A percentile compares a stretch with the other conserved stretches of the same genome.
Evolutionary conservation across 345 rosid genomes (phyloP).

Genomic region (Lagerstroemia speciosa): DNA sequence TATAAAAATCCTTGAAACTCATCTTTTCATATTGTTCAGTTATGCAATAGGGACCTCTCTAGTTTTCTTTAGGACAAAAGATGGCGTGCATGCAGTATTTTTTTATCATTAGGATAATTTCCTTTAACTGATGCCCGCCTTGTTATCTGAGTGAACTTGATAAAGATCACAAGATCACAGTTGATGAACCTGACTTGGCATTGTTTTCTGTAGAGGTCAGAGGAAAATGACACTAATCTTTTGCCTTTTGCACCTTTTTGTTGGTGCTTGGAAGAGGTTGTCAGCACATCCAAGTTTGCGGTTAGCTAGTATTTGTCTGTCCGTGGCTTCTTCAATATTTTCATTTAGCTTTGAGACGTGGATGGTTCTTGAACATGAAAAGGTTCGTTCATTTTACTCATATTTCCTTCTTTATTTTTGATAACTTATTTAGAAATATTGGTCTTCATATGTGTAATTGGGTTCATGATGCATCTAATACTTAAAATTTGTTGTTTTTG

Average conservation of each 20-base stretch:
- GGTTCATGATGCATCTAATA: background rate
- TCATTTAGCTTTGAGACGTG: slow-evolving; percentile 81
- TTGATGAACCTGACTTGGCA: slow-evolving; percentile 2
- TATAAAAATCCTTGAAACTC: background rate
- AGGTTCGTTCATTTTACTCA: slow-evolving; percentile 35
- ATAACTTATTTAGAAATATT: background rate
- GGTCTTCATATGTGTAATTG: background rate
- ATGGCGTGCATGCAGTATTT: background rate
- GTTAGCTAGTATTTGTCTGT: slow-evolving; percentile 51
- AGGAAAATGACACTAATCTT: slow-evolving; percentile 62
- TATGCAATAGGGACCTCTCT: background rate
- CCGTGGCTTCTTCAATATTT: slow-evolving; percentile 60
- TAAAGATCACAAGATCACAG: background rate
- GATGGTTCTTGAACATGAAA: slow-evolving; percentile 72
- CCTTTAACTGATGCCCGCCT: background rate
- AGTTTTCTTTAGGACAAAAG: background rate
- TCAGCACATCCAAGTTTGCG: slow-evolving; percentile 41
- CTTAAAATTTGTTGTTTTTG: background rate
- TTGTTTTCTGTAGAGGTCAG: slow-evolving; percentile 49
- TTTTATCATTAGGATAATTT: background rate
- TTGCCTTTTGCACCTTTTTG: slow-evolving; percentile 60
- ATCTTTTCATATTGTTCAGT: background rate
- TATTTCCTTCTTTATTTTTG: background rate
- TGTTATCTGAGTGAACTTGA: background rate
- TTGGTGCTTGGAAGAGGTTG: slow-evolving; percentile 70